Evolutionary conservation across 495 filamentous ascomycete genomes (phyloP).

Genomic region (Pyrenula massariospora): DNA sequence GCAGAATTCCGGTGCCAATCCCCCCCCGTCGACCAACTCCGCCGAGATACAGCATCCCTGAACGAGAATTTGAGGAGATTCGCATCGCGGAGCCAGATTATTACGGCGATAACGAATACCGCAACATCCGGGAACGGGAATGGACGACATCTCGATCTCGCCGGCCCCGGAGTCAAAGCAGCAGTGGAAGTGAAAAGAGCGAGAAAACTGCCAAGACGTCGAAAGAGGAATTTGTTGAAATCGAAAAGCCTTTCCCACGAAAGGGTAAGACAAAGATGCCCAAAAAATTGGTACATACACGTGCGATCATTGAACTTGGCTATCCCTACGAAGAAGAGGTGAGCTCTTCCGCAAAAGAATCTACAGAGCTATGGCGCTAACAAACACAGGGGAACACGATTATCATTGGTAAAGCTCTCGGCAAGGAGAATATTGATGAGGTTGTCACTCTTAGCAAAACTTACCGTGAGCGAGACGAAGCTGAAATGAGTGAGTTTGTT

Average conservation of each 20-base stretch:
- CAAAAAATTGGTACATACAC: conserved; percentile 57
- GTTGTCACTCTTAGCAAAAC: conserved; percentile 70
- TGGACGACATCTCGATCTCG: conserved; percentile 22
- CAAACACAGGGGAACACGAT: conserved; percentile 54
- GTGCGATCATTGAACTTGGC: conserved; percentile 68
- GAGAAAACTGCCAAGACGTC: conserved; percentile 14
- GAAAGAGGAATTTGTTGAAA: conserved; percentile 16
- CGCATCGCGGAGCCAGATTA: conserved; percentile 53
- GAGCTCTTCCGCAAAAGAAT: conserved; percentile 3
- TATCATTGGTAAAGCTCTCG: conserved; percentile 69
- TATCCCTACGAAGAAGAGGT: conserved; percentile 86
- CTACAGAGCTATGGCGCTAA: conserved; percentile 12
- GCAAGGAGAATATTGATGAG: conserved; percentile 82
- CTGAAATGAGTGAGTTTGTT: not conserved
- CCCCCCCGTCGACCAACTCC: conserved; percentile 24
- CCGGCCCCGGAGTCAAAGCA: conserved; percentile 34
- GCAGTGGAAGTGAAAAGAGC: conserved; percentile 23
- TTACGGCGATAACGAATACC: conserved; percentile 58
- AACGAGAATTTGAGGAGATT: conserved; percentile 52
- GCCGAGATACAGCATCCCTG: conserved; percentile 27
- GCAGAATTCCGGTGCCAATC: conserved; percentile 22
- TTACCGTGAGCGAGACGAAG: conserved; percentile 1
- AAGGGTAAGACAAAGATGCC: conserved; percentile 85
- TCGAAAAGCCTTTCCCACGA: conserved; percentile 53
- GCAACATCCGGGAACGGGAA: conserved; percentile 43